Percentiles rank a stretch among this genome's conserved stretches.
phyloP scores from a whole-genome alignment of 140 eudicot genomes.

The Flaveria floridana region DNA sequence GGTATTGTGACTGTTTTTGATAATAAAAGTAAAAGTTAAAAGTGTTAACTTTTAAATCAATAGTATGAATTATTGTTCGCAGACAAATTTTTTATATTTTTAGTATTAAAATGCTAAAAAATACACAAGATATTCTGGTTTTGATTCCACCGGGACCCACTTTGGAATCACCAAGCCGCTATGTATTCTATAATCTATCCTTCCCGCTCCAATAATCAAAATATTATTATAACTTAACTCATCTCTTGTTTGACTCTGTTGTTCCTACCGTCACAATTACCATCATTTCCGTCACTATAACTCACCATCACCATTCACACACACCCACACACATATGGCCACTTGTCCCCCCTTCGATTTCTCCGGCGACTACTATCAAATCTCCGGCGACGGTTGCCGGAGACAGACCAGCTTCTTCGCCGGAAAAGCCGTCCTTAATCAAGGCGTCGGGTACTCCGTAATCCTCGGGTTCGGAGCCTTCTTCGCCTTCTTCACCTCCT shows the following conservation, averaged over 20 bases:
- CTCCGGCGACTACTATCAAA: constrained; percentile 65
- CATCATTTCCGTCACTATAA: constrained; percentile 3
- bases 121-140: constrained; percentile 5
- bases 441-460: constrained; percentile 89
- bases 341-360: constrained; percentile 79
- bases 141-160: constrained; percentile 30
- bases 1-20: no score
- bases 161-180: constrained; percentile 30
- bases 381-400: constrained; percentile 47
- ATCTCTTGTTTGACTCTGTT: constrained; percentile 29
- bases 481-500: constrained; percentile 90
- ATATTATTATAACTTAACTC: background rate
- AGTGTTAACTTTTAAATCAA: no score
- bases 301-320: background rate
- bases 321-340: constrained; percentile 16
- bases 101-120: background rate
- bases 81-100: no score
- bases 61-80: no score
- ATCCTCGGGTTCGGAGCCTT: constrained; percentile 98
- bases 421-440: constrained; percentile 89
- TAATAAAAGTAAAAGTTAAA: no score
- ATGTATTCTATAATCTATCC: background rate
- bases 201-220: background rate
- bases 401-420: constrained; percentile 78
- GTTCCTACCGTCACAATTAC: constrained; percentile 26